Evolutionary conservation across 1,284 basidiomycete genomes (phyloP).

Genomic region (Microbotryum intermedium): DNA sequence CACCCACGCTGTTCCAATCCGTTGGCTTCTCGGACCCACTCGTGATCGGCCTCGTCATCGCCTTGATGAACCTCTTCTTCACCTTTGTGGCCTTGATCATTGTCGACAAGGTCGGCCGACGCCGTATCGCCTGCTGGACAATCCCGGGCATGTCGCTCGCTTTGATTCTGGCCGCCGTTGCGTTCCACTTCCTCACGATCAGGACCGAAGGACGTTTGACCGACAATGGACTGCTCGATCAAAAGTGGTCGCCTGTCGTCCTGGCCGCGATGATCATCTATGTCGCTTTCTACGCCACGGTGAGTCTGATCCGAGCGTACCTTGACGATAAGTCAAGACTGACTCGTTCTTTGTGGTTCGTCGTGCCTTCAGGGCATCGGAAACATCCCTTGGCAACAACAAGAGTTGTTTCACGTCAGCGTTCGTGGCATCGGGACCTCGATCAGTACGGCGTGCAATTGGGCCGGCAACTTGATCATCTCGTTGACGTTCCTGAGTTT

Average conservation of each 20-base stretch:
- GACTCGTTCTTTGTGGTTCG: background rate
- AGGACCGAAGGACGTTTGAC: constrained; percentile 56
- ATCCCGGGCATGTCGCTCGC: constrained; percentile 69
- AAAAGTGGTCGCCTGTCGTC: constrained; percentile 59
- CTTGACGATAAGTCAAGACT: constrained; percentile 42
- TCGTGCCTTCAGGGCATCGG: background rate
- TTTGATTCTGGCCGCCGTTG: constrained; percentile 58
- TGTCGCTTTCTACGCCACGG: constrained; percentile 63
- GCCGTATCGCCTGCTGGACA: constrained; percentile 66
- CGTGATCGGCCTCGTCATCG: constrained; percentile 66
- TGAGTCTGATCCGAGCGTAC: background rate
- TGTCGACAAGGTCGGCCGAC: constrained; percentile 68
- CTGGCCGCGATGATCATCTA: constrained; percentile 69
- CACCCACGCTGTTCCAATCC: constrained; percentile 63
- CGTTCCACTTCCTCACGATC: constrained; percentile 63
- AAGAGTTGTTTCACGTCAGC: constrained; percentile 58
- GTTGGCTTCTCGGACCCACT: constrained; percentile 74
- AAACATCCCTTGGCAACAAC: constrained; percentile 59
- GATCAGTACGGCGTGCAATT: constrained; percentile 69
- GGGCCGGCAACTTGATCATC: constrained; percentile 68
- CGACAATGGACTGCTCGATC: constrained; percentile 57
- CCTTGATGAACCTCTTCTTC: constrained; percentile 70
- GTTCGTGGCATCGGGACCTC: constrained; percentile 73
- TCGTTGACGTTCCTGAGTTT: constrained; percentile 62
- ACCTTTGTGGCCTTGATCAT: constrained; percentile 63